These are phyloP conservation scores for Kwoniella botswanensis DNA, from an alignment of 768 basidiomycete species.

Conservation along the genomic window DNA sequence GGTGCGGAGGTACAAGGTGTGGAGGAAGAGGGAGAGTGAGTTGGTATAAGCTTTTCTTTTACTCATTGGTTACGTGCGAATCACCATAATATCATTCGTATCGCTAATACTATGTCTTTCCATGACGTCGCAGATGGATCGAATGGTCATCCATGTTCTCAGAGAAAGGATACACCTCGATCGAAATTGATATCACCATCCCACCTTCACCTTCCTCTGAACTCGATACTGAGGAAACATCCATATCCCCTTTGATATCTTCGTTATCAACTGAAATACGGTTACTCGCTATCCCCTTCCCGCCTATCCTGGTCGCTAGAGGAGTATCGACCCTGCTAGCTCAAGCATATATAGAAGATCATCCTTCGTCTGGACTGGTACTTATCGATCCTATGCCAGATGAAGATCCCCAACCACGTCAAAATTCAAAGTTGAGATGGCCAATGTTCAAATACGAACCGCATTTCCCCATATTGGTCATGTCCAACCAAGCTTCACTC, in stretches of 20 bases:
- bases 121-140: slow-evolving; percentile 26
- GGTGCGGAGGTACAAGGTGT: slow-evolving; percentile 17
- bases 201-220: slow-evolving; percentile 15
- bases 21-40: slow-evolving; percentile 21
- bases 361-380: slow-evolving; percentile 69
- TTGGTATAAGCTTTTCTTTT: background rate
- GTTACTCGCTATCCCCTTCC: slow-evolving; percentile 55
- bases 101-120: too few species aligned
- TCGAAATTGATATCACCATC: slow-evolving; percentile 53
- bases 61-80: background rate
- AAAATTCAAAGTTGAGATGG: slow-evolving; percentile 39
- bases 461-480: slow-evolving; percentile 67
- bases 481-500: slow-evolving; percentile 60
- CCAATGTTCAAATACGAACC: slow-evolving; percentile 69
- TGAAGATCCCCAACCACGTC: slow-evolving; percentile 45
- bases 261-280: slow-evolving; percentile 53
- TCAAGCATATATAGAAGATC: slow-evolving; percentile 71
- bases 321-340: slow-evolving; percentile 63
- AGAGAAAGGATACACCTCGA: slow-evolving; percentile 54
- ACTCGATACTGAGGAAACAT: background rate
- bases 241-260: slow-evolving; percentile 25
- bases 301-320: slow-evolving; percentile 51
- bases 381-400: slow-evolving; percentile 67
- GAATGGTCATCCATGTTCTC: slow-evolving; percentile 55
- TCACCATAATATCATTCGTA: too few species aligned